phyloP scores from a whole-genome alignment of 148 eudicot species.

The Persicaria tinctoria region DNA sequence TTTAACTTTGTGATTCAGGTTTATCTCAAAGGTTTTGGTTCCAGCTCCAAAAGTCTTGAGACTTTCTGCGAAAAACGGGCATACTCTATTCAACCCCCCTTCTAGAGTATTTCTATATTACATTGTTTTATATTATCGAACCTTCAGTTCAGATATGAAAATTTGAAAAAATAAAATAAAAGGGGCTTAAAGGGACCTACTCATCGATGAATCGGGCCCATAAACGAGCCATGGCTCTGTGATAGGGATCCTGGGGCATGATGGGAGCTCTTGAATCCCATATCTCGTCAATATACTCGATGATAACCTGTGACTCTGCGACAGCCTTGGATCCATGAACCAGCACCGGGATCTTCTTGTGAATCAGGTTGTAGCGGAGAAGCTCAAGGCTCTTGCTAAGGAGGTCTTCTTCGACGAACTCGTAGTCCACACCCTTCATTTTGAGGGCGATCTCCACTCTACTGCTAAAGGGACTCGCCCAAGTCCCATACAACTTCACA shows the following conservation, averaged over 20 bases:
- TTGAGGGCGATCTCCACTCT: background rate
- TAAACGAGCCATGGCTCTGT: background rate
- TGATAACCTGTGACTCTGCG: background rate
- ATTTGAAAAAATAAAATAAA: no score
- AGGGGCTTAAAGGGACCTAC: background rate
- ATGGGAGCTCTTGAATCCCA: background rate
- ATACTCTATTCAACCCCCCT: no score
- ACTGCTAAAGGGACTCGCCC: background rate
- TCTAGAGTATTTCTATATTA: no score
- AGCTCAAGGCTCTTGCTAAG: background rate
- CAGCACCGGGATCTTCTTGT: background rate
- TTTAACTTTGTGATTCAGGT: no score
- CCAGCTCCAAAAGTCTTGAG: no score
- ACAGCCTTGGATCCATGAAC: background rate
- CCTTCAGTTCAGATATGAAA: no score
- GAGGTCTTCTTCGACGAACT: background rate
- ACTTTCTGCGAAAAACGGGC: no score
- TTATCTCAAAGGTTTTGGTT: no score
- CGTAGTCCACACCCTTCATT: background rate
- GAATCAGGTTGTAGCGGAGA: background rate
- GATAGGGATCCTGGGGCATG: background rate
- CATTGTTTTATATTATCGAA: no score
- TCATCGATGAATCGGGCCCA: constrained; percentile 3
- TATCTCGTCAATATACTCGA: background rate
- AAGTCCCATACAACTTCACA: background rate